phyloP scores from a whole-genome alignment of 78 protist species.

The Chrysochromulina tobinii region DNA sequence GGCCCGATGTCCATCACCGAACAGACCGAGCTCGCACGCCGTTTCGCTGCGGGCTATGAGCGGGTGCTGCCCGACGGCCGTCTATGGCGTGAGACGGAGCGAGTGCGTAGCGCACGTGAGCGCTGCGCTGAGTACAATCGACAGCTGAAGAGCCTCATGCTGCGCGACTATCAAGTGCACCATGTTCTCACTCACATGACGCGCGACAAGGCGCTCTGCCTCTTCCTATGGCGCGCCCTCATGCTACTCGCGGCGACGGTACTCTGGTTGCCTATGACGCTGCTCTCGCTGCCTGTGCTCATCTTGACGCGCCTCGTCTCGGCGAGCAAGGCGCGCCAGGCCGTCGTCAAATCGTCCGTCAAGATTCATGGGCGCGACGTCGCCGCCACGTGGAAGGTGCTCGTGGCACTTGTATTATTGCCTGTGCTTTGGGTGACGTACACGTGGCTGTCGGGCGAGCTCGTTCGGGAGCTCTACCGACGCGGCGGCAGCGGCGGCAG shows the following conservation, averaged over 20 bases:
- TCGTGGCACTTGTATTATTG: neutral
- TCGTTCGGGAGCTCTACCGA: too few species aligned
- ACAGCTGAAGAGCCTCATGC: neutral
- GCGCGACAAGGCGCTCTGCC: neutral
- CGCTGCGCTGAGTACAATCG: neutral
- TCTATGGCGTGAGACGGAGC: neutral
- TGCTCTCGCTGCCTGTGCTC: neutral
- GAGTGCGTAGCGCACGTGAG: neutral
- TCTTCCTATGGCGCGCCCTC: neutral
- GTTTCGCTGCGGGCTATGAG: neutral
- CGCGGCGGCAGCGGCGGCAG: too few species aligned
- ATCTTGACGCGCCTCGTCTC: neutral
- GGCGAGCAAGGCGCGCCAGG: neutral
- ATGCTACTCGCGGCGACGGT: neutral
- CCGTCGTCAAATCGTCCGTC: neutral
- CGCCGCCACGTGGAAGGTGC: slow-evolving; percentile 34
- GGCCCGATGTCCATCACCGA: too few species aligned
- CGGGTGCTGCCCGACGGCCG: neutral
- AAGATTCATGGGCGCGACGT: slow-evolving; percentile 41
- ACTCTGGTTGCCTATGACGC: neutral
- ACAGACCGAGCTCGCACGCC: neutral
- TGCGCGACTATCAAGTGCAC: slow-evolving; percentile 16
- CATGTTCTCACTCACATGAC: too few species aligned
- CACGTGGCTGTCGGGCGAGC: neutral
- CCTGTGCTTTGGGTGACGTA: neutral